Evolutionary conservation across 768 basidiomycete species (phyloP).

Genomic region (Trametes cubensis): DNA sequence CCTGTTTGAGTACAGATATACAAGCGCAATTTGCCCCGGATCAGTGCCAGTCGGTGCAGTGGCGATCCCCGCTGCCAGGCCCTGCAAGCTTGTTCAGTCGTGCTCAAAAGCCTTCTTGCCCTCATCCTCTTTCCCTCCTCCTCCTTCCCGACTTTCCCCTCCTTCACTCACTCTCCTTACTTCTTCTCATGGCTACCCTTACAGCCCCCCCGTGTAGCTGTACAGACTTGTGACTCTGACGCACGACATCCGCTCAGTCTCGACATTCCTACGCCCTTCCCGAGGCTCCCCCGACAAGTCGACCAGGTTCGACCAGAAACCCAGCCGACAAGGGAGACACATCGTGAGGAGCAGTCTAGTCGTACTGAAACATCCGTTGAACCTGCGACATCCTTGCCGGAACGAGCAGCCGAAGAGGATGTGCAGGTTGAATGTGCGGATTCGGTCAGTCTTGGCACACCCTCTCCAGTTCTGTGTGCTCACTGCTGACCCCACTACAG

Average conservation of each 20-base stretch:
- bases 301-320: no score
- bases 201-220: slow-evolving; percentile 12
- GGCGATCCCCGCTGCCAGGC: no score
- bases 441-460: background rate
- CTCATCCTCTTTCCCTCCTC: background rate
- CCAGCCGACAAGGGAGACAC: no score
- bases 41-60: no score
- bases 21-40: no score
- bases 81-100: no score
- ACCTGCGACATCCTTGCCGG: background rate
- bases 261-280: slow-evolving; percentile 25
- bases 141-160: background rate
- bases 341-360: background rate
- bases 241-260: slow-evolving; percentile 7
- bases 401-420: background rate
- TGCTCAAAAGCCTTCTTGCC: background rate
- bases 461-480: background rate
- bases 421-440: background rate
- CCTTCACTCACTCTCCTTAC: background rate
- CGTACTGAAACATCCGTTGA: no score
- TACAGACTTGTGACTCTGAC: background rate
- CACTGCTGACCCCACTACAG: slow-evolving; percentile 33
- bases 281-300: slow-evolving; percentile 4
- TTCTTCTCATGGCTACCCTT: slow-evolving; percentile 23
- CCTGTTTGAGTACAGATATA: no score